Conservation (phyloP, 768 basidiomycete species). For the Naganishia friedmannii region DNA sequence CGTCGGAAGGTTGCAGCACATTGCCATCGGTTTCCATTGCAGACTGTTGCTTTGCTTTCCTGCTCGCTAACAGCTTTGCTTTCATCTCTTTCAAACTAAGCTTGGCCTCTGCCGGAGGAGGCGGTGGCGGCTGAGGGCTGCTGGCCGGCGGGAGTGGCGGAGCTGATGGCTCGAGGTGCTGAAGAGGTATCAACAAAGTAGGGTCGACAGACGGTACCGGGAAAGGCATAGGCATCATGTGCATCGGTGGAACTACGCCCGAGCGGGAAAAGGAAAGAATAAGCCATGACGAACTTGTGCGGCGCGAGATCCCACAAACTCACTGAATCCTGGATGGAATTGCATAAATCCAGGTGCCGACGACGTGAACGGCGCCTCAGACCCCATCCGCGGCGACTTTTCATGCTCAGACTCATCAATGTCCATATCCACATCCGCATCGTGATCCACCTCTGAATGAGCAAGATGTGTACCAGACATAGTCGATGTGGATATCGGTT, state of each 20-base stretch:
- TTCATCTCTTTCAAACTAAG: conserved; percentile 12
- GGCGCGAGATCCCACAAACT: not conserved
- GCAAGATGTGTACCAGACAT: not conserved
- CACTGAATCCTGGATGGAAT: not conserved
- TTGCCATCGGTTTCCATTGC: not conserved
- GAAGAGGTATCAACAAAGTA: not conserved
- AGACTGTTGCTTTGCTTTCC: not conserved
- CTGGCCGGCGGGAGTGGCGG: not conserved
- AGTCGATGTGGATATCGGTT: not conserved
- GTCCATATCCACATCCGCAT: conserved; percentile 17
- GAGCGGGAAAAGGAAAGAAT: no score
- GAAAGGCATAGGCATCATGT: not conserved
- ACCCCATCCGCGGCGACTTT: not conserved
- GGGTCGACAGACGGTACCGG: not conserved
- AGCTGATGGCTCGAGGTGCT: not conserved
- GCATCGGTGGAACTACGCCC: not conserved
- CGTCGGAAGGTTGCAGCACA: conserved; percentile 4
- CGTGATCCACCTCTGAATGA: not conserved
- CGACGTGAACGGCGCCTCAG: not conserved
- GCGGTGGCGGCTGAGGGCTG: not conserved
- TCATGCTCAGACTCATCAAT: conserved; percentile 17
- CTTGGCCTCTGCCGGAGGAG: conserved; percentile 17
- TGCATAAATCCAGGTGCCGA: not conserved
- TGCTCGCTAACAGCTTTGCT: conserved; percentile 8
- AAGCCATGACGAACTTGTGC: no score